Base-by-base conservation (phyloP, 2,329 filamentous ascomycete species). In the Pseudocercospora cruenta region DNA sequence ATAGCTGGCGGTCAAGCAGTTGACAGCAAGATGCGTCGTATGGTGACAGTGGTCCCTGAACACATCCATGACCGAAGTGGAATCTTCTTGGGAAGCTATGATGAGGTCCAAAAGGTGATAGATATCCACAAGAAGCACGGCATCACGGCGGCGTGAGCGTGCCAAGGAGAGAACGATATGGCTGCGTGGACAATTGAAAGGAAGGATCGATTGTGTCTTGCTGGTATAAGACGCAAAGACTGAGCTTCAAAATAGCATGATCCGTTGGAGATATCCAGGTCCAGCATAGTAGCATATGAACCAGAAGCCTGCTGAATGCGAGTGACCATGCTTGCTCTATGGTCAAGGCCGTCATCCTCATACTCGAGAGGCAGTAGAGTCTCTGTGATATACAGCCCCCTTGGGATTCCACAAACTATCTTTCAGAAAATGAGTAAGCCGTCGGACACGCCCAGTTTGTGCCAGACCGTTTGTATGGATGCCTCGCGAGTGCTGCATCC, bases 81-180 rank as follows among this genome's bases (percentile, higher is more conserved):
- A 72, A 97, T 99, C 76, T 99, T 96, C 83, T 87, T 99, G 84
- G 95, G 95, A 70, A 97, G 93, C 74, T 93, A 91, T 73, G 92
- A 96, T 69, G 95, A 99, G 83, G 87, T 99, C 58, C 93, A 97
- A 83, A 97, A 96, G 85, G 92, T 98, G 72, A 96, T 97, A 80
- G 83, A 88, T 67, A 90, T 90, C 75, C 90, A 95, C 83, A 90
- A 90, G 80, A 85, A 85, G 75, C 75, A 84, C 70, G 75, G 75
- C 19, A 69, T 76, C 51, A 69, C 67, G 19, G 74, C 69, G 59
- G 16, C 55, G 19, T 58, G 24, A 55, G 53, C 14, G 53, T 16
- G 22, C 22, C 26, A 19, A 55, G 53, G 33, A 43, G 16, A 57
- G 22, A 12, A 69, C 53, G 31, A 43, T 5, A 31, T 12, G 10